Percentiles rank a stretch among this genome's conserved stretches.
These are phyloP conservation scores for Yueomyces sp. DNA, from an alignment of 805 yeast genomes.

Conservation along the genomic window DNA sequence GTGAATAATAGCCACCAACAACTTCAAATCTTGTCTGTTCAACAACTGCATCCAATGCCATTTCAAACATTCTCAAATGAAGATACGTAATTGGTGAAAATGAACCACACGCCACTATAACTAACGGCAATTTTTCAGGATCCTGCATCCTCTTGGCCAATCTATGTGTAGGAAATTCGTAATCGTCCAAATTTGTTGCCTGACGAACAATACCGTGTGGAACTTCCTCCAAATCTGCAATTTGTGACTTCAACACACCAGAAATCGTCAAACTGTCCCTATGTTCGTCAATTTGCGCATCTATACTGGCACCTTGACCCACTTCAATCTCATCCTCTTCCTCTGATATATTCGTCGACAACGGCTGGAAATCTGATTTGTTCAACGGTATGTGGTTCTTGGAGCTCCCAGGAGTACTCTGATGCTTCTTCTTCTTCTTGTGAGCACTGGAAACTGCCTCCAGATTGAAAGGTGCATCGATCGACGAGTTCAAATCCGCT, in stretches of 20 bases:
- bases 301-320: not conserved
- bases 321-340: constrained; percentile 26
- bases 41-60: constrained; percentile 88
- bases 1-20: constrained; percentile 91
- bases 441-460: not conserved
- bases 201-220: constrained; percentile 91
- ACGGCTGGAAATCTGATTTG: constrained; percentile 45
- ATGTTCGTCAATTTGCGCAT: not conserved
- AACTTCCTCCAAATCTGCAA: constrained; percentile 92
- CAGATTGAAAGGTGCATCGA: constrained; percentile 48
- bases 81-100: constrained; percentile 92
- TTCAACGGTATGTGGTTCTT: constrained; percentile 35
- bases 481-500: constrained; percentile 57
- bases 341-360: constrained; percentile 32
- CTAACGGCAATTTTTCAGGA: constrained; percentile 73
- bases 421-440: not conserved
- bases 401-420: constrained; percentile 1
- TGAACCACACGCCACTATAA: constrained; percentile 94
- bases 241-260: constrained; percentile 37
- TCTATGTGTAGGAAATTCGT: constrained; percentile 80
- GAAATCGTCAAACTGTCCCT: constrained; percentile 1
- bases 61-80: constrained; percentile 94
- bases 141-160: constrained; percentile 57
- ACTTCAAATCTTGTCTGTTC: constrained; percentile 93
- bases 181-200: constrained; percentile 54